These are phyloP conservation scores for Candida sanyiensis DNA, from an alignment of 805 yeast genomes.

Conservation along the genomic window DNA sequence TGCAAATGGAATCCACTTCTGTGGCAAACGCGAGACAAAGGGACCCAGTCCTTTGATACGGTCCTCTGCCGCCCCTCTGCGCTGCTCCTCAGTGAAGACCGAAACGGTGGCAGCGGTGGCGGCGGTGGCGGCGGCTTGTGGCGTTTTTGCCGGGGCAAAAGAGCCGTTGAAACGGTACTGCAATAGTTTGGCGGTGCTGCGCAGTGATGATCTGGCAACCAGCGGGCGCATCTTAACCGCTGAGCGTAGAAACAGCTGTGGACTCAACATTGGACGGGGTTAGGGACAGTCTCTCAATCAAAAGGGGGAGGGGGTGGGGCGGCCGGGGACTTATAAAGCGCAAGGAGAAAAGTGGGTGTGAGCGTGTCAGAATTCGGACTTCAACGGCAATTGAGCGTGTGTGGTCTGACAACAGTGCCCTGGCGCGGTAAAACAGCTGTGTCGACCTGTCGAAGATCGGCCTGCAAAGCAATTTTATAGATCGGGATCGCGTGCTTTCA, in stretches of 20 bases:
- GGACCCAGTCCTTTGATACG: constrained; percentile 39
- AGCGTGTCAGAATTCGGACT: no score
- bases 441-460: no score
- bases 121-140: background rate
- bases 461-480: no score
- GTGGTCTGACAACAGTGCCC: no score
- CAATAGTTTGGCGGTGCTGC: background rate
- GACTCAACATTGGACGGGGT: background rate
- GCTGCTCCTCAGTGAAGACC: constrained; percentile 17
- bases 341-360: no score
- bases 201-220: background rate
- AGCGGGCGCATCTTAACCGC: background rate
- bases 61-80: constrained; percentile 34
- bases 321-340: no score
- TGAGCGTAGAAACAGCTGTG: background rate
- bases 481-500: no score
- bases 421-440: no score
- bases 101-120: constrained; percentile 10
- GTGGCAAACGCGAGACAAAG: constrained; percentile 59
- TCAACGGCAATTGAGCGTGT: no score
- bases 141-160: background rate
- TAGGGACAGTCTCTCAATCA: no score
- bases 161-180: constrained; percentile 3
- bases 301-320: no score
- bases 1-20: constrained; percentile 78